A percentile compares a stretch with the other conserved stretches of the same genome.
Conservation (phyloP, 2,329 filamentous ascomycete genomes). For the Rosellinia necatrix region DNA sequence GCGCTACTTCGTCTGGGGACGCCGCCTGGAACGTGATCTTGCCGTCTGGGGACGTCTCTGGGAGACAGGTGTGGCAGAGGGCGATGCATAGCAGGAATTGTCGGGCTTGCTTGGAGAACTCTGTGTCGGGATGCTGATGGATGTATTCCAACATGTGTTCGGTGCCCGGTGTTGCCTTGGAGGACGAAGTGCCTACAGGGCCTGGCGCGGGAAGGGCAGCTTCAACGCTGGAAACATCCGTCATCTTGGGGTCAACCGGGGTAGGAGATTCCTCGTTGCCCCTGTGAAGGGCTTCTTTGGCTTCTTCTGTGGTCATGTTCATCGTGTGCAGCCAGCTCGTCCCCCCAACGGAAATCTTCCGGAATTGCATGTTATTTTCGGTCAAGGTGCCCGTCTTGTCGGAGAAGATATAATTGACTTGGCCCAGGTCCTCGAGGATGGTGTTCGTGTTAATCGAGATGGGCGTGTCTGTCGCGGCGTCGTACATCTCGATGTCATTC, state of each 20-base stretch:
- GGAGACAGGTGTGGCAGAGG: slow-evolving; percentile 90
- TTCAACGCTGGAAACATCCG: slow-evolving; percentile 39
- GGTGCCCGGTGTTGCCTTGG: slow-evolving; percentile 65
- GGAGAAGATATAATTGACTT: slow-evolving; percentile 87
- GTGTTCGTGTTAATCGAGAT: slow-evolving; percentile 91
- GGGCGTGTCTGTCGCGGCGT: slow-evolving; percentile 80
- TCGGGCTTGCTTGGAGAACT: slow-evolving; percentile 77
- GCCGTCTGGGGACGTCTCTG: slow-evolving; percentile 73
- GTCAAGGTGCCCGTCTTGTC: slow-evolving; percentile 95
- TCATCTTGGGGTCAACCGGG: slow-evolving; percentile 9
- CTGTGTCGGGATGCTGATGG: slow-evolving; percentile 71
- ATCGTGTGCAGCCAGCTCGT: slow-evolving; percentile 86
- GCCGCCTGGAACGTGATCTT: slow-evolving; percentile 82
- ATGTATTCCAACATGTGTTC: slow-evolving; percentile 81
- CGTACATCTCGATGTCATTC: slow-evolving; percentile 87
- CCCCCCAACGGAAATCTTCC: slow-evolving; percentile 87
- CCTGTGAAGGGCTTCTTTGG: not conserved
- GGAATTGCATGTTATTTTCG: slow-evolving; percentile 94
- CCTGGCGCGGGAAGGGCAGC: slow-evolving; percentile 43
- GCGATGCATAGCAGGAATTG: slow-evolving; percentile 85
- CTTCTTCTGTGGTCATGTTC: slow-evolving; percentile 55
- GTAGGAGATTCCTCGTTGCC: not conserved
- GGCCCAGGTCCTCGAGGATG: slow-evolving; percentile 90
- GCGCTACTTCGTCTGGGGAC: slow-evolving; percentile 86
- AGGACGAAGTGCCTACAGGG: slow-evolving; percentile 33